A percentile compares a stretch with the other conserved stretches of the same genome.
Conservation (phyloP, 805 yeast species). For the Kluyveromyces lactis region DNA sequence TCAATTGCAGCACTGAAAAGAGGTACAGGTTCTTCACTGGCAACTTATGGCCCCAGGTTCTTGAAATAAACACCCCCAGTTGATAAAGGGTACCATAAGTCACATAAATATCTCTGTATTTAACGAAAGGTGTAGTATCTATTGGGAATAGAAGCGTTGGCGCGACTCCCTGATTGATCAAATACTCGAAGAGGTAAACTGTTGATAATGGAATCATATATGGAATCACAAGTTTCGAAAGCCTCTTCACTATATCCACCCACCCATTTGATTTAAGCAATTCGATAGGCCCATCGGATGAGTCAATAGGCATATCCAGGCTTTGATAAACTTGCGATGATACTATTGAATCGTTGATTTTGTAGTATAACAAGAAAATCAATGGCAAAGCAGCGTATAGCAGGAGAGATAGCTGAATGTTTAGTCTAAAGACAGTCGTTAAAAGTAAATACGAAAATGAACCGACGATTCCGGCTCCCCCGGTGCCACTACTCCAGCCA, state of each 20-base stretch:
- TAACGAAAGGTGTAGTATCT: slow-evolving; percentile 43
- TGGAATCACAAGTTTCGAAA: slow-evolving; percentile 44
- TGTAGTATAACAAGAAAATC: slow-evolving; percentile 37
- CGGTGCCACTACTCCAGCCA: slow-evolving; percentile 93
- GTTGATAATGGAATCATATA: slow-evolving; percentile 78
- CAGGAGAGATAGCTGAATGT: slow-evolving; percentile 47
- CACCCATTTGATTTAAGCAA: slow-evolving; percentile 4
- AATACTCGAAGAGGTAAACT: slow-evolving; percentile 80
- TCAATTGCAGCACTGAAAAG: slow-evolving; percentile 56
- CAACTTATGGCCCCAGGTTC: slow-evolving; percentile 68
- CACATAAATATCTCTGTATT: slow-evolving; percentile 81
- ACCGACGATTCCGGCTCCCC: slow-evolving; percentile 89
- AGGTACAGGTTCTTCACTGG: slow-evolving; percentile 51
- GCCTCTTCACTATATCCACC: slow-evolving; percentile 21
- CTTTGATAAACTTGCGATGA: slow-evolving; percentile 4
- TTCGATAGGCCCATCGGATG: slow-evolving; percentile 1
- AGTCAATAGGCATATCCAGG: slow-evolving; percentile 5
- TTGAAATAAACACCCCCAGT: slow-evolving; percentile 83
- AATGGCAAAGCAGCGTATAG: slow-evolving; percentile 50
- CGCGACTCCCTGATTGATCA: slow-evolving; percentile 84
- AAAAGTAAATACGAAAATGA: slow-evolving; percentile 60
- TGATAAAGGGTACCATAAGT: slow-evolving; percentile 87
- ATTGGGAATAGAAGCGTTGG: slow-evolving; percentile 81
- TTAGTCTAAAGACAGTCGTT: slow-evolving; percentile 58
- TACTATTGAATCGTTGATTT: slow-evolving; percentile 12